Evolutionary conservation across 2,329 filamentous ascomycete genomes (phyloP).

Genomic region (Cytospora piceicola): DNA sequence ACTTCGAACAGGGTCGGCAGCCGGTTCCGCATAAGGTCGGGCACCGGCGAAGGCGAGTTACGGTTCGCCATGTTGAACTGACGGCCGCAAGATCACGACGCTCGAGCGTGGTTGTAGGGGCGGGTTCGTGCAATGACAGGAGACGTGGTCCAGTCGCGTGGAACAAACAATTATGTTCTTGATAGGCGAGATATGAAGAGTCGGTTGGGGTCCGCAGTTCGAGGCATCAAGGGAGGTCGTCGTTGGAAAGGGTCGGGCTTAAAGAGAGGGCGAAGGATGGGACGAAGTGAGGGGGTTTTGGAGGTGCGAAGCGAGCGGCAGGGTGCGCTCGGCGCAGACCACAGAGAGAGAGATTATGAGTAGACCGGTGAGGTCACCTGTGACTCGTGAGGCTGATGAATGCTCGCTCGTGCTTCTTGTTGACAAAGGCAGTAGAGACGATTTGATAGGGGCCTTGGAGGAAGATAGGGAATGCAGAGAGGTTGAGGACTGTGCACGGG

Average conservation of each 20-base stretch:
- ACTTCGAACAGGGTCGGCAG: constrained; percentile 96
- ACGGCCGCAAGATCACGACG: constrained; percentile 5
- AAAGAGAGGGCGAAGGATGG: constrained; percentile 16
- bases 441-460: constrained; percentile 12
- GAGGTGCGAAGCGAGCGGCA: constrained; percentile 23
- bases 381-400: constrained; percentile 17
- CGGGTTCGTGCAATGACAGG: not conserved
- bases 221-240: constrained; percentile 11
- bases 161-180: constrained; percentile 7
- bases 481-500: constrained; percentile 22
- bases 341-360: constrained; percentile 12
- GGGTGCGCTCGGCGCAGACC: constrained; percentile 22
- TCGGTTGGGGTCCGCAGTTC: constrained; percentile 14
- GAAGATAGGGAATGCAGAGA: constrained; percentile 15
- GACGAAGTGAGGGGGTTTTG: constrained; percentile 16
- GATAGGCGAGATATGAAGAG: constrained; percentile 16
- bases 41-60: constrained; percentile 55
- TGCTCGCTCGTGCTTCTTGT: constrained; percentile 18
- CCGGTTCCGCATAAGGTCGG: constrained; percentile 73
- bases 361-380: constrained; percentile 23
- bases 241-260: constrained; percentile 11
- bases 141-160: constrained; percentile 3
- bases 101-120: constrained; percentile 16
- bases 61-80: constrained; percentile 43
- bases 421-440: constrained; percentile 14